phyloP scores from a whole-genome alignment of 768 basidiomycete genomes.

The Lactarius pseudohatsudake region DNA sequence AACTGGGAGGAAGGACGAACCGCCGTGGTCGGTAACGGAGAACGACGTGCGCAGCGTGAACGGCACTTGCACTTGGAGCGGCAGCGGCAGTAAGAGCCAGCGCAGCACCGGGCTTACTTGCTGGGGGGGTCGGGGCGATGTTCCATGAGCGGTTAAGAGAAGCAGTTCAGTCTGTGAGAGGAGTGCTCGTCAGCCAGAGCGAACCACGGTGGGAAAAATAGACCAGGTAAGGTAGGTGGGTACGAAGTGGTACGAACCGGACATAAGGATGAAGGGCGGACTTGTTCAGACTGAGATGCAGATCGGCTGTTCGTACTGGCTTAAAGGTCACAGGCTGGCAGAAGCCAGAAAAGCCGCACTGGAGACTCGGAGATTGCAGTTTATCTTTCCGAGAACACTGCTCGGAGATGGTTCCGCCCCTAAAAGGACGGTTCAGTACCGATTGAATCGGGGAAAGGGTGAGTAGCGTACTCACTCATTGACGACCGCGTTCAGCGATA shows the following conservation, averaged over 20 bases:
- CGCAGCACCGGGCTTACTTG: too few relatives aligned
- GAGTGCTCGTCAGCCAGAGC: not conserved
- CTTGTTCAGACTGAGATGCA: conserved; percentile 69
- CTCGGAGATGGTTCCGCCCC: conserved; percentile 69
- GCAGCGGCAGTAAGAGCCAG: too few relatives aligned
- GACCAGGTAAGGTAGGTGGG: not conserved
- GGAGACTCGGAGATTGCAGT: conserved; percentile 59
- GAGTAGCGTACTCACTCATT: conserved; percentile 54
- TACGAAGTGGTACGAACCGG: conserved; percentile 49
- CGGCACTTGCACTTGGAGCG: too few relatives aligned
- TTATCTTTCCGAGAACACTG: conserved; percentile 71
- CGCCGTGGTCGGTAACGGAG: too few relatives aligned
- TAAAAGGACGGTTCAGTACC: conserved; percentile 34
- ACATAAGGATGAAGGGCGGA: conserved; percentile 89
- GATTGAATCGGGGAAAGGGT: not conserved
- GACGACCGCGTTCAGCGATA: conserved; percentile 72
- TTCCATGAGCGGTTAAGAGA: conserved; percentile 45
- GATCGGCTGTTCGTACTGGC: conserved; percentile 80
- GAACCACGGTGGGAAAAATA: conserved; percentile 6
- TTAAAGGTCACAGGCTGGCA: not conserved
- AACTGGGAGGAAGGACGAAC: too few relatives aligned
- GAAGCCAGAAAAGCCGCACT: conserved; percentile 43
- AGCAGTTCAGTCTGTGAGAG: conserved; percentile 64
- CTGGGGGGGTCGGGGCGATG: too few relatives aligned
- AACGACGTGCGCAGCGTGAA: too few relatives aligned